A percentile compares a stretch with the other conserved stretches of the same genome.
These are phyloP conservation scores for Trichodelitschia bisporula DNA, from an alignment of 495 filamentous ascomycete genomes.

Conservation along the genomic window DNA sequence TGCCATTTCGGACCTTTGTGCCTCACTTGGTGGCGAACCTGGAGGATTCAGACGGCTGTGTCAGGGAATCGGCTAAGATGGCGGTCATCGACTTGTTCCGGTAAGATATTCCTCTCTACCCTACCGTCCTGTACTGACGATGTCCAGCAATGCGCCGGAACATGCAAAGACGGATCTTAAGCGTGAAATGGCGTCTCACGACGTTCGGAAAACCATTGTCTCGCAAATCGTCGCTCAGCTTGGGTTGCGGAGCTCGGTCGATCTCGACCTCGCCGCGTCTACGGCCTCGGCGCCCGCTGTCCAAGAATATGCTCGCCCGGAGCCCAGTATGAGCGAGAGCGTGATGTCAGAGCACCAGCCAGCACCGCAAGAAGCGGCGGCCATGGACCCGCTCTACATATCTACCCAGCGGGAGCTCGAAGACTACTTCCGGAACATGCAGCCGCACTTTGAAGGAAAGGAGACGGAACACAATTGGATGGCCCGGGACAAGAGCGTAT, in stretches of 20 bases:
- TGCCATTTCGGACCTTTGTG: constrained; percentile 64
- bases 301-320: constrained; percentile 6
- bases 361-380: constrained; percentile 29
- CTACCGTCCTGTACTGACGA: constrained; percentile 3
- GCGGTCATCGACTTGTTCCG: constrained; percentile 66
- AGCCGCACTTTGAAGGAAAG: constrained; percentile 57
- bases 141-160: constrained; percentile 41
- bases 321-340: constrained; percentile 12
- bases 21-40: constrained; percentile 59
- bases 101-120: constrained; percentile 20
- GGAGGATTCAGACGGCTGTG: constrained; percentile 69
- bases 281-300: constrained; percentile 9
- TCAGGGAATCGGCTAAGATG: constrained; percentile 60
- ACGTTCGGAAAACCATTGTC: constrained; percentile 66
- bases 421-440: constrained; percentile 60
- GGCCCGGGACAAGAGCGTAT: constrained; percentile 52
- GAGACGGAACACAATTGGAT: constrained; percentile 85
- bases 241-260: constrained; percentile 24
- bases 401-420: constrained; percentile 64
- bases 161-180: constrained; percentile 73
- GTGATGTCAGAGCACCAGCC: constrained; percentile 13
- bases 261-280: constrained; percentile 21
- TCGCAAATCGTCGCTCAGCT: constrained; percentile 52
- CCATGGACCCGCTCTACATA: constrained; percentile 56
- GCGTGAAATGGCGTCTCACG: constrained; percentile 48